phyloP scores from a whole-genome alignment of 306 rosid genomes.

The Hylodesmum podocarpum region DNA sequence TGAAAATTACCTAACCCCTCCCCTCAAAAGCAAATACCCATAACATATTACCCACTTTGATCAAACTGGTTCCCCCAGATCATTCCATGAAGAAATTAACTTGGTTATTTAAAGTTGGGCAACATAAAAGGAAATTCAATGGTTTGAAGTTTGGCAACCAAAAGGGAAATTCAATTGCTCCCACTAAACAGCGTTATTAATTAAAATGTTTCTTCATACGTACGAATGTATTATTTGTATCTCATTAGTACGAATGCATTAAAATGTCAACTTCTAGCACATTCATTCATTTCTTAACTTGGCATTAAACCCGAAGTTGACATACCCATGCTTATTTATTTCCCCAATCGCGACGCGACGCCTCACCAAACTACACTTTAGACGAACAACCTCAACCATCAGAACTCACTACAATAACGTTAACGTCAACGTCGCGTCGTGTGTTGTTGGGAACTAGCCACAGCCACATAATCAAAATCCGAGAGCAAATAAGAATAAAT shows the following conservation, averaged over 20 bases:
- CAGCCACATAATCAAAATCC: neutral
- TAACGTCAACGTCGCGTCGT: neutral
- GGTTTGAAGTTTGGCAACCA: neutral
- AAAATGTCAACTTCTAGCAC: neutral
- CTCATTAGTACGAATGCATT: no score
- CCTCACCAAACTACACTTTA: neutral
- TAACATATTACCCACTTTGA: neutral
- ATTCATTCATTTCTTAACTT: neutral
- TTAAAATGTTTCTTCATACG: neutral
- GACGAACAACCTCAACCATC: conserved; percentile 1
- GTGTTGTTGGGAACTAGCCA: neutral
- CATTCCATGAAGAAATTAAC: neutral
- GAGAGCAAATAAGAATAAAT: neutral
- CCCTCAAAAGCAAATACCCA: neutral
- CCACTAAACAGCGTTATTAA: neutral
- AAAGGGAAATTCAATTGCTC: neutral
- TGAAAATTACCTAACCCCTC: neutral
- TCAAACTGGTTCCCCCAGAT: neutral
- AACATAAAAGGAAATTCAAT: neutral
- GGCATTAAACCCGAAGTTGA: neutral
- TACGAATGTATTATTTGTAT: neutral
- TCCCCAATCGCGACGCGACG: neutral
- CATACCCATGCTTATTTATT: neutral
- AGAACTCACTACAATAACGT: neutral
- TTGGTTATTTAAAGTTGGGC: neutral